Conservation (phyloP, 441 rosid species). For the Flueggea neowawraea region DNA sequence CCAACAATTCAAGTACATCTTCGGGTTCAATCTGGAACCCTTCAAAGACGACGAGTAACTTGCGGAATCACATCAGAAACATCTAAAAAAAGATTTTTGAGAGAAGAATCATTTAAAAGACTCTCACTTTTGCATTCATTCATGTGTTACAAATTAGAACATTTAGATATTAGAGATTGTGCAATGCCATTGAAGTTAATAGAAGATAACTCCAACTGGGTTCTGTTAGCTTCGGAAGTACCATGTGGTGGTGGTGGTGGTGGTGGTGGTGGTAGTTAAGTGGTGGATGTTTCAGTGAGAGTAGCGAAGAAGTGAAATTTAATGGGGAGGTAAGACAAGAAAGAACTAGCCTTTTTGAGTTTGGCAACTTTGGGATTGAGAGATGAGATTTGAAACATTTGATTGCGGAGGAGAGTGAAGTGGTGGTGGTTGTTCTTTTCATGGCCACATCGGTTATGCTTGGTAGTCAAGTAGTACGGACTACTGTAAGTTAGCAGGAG, state of each 20-base stretch:
- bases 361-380: slow-evolving; percentile 15
- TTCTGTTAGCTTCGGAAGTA: slow-evolving; percentile 10
- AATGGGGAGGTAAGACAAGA: slow-evolving; percentile 8
- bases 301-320: slow-evolving; percentile 16
- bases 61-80: slow-evolving; percentile 56
- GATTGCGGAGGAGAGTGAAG: slow-evolving; percentile 6
- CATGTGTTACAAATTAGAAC: slow-evolving; percentile 16
- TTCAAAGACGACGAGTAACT: slow-evolving; percentile 48
- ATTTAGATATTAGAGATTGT: slow-evolving; percentile 24
- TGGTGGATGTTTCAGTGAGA: background rate
- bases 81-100: slow-evolving; percentile 49
- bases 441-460: background rate
- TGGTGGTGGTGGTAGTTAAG: slow-evolving; percentile 18
- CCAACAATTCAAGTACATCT: slow-evolving; percentile 55
- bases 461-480: too few relatives aligned
- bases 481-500: too few relatives aligned
- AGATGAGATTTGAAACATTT: slow-evolving; percentile 32
- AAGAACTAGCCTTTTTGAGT: slow-evolving; percentile 20
- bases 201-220: slow-evolving; percentile 29
- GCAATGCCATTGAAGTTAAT: slow-evolving; percentile 17
- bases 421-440: background rate
- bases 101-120: slow-evolving; percentile 25
- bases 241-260: slow-evolving; percentile 9
- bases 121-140: slow-evolving; percentile 14
- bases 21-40: slow-evolving; percentile 46